Evolutionary conservation across 1,139 yeast species (phyloP).

Genomic region (Geotrichum candidum): DNA sequence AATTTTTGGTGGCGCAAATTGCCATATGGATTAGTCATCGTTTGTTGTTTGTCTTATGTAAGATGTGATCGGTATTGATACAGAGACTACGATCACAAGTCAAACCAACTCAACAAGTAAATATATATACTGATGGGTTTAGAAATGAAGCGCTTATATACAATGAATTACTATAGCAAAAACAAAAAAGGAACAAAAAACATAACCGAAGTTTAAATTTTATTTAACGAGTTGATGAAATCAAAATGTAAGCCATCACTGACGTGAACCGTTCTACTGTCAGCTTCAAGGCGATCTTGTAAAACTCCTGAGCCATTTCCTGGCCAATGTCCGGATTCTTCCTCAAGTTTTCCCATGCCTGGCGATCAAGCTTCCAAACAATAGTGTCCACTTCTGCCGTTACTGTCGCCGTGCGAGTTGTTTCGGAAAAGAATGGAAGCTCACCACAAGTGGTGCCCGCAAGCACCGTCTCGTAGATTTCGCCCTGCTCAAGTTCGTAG

Average conservation of each 20-base stretch:
- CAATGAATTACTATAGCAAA: not conserved
- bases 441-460: conserved; percentile 93
- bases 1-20: not conserved
- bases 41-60: not conserved
- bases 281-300: conserved; percentile 57
- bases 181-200: not conserved
- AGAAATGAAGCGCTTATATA: not conserved
- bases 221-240: conserved; percentile 22
- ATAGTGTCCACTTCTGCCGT: conserved; percentile 50
- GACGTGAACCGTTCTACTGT: conserved; percentile 63
- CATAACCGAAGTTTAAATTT: too few species aligned
- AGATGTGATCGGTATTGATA: not conserved
- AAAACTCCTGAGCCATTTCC: conserved; percentile 62
- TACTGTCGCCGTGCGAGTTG: conserved; percentile 36
- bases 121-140: not conserved
- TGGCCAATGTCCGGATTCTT: conserved; percentile 42
- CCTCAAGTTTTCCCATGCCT: conserved; percentile 42
- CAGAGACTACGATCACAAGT: not conserved
- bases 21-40: not conserved
- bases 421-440: conserved; percentile 47
- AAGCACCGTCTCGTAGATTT: conserved; percentile 66
- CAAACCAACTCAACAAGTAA: not conserved
- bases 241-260: conserved; percentile 32
- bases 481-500: conserved; percentile 50
- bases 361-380: conserved; percentile 63